Conservation (phyloP, 2,329 filamentous ascomycete genomes). For the Aureobasidium leucospermi region DNA sequence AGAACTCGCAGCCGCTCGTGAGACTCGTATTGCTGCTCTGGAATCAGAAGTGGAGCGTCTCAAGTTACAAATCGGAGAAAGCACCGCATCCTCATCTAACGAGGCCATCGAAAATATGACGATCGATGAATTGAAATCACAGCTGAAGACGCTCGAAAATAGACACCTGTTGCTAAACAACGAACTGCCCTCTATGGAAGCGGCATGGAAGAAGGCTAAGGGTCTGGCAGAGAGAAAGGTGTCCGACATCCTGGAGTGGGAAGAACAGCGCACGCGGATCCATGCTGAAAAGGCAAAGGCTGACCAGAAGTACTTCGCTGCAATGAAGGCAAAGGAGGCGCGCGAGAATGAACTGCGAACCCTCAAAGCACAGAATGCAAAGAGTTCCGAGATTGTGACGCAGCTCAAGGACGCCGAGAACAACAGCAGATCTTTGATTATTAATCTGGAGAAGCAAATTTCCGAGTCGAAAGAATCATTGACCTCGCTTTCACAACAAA, state of each 20-base stretch:
- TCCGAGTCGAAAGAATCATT: conserved; percentile 75
- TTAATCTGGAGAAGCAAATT: conserved; percentile 85
- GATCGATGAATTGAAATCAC: conserved; percentile 63
- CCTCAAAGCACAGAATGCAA: conserved; percentile 73
- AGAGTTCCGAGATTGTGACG: conserved; percentile 87
- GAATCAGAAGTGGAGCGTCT: conserved; percentile 77
- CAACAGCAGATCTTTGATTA: conserved; percentile 64
- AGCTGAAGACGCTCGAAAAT: conserved; percentile 66
- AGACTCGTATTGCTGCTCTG: conserved; percentile 70
- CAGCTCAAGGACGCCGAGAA: conserved; percentile 87
- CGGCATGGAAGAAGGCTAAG: conserved; percentile 84
- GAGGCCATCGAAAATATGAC: conserved; percentile 49
- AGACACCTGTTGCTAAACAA: conserved; percentile 79
- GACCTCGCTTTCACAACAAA: conserved; percentile 60
- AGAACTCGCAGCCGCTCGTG: conserved; percentile 71
- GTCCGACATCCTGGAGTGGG: conserved; percentile 63
- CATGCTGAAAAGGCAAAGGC: conserved; percentile 90
- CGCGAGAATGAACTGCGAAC: conserved; percentile 72
- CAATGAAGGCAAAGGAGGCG: conserved; percentile 87
- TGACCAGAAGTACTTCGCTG: conserved; percentile 95
- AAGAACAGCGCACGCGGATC: conserved; percentile 69
- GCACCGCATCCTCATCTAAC: conserved; percentile 24
- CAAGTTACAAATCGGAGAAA: conserved; percentile 47
- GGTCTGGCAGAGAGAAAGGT: conserved; percentile 80
- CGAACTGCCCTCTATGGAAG: conserved; percentile 82